Percentiles rank a stretch among this genome's conserved stretches.
phyloP scores from a whole-genome alignment of 371 early-diverging fungal genomes.

The Syncephalastrum contaminatum region DNA sequence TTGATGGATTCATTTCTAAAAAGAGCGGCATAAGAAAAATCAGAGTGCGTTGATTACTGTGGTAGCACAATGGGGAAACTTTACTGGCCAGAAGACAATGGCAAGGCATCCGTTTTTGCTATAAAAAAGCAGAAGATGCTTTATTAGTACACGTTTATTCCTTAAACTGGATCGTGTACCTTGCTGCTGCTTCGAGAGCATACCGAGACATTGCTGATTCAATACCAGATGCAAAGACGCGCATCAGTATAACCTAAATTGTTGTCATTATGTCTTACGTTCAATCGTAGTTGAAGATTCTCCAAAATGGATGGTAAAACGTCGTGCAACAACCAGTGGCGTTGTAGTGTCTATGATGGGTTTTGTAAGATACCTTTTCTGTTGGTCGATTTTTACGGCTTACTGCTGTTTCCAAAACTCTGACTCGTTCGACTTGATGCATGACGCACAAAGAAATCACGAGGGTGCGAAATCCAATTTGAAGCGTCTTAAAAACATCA shows the following conservation, averaged over 20 bases:
- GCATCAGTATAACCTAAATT: background rate
- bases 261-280: constrained; percentile 16
- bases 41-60: background rate
- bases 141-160: background rate
- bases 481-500: too few species aligned
- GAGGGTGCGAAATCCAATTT: too few species aligned
- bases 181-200: constrained; percentile 28
- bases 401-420: too few species aligned
- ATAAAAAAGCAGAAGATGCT: background rate
- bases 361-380: too few species aligned
- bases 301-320: constrained; percentile 33
- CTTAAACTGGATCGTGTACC: background rate
- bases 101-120: constrained; percentile 39
- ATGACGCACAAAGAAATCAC: too few species aligned
- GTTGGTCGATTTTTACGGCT: too few species aligned
- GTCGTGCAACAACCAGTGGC: constrained; percentile 34
- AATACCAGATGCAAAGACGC: background rate
- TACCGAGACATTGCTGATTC: constrained; percentile 21
- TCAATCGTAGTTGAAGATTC: constrained; percentile 22
- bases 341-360: constrained; percentile 24
- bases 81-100: constrained; percentile 34
- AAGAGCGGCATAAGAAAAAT: background rate
- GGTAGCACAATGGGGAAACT: constrained; percentile 1
- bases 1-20: constrained; percentile 43
- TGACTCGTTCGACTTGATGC: too few species aligned